phyloP scores from a whole-genome alignment of 2,329 filamentous ascomycete genomes.

The Colletotrichum lentis region DNA sequence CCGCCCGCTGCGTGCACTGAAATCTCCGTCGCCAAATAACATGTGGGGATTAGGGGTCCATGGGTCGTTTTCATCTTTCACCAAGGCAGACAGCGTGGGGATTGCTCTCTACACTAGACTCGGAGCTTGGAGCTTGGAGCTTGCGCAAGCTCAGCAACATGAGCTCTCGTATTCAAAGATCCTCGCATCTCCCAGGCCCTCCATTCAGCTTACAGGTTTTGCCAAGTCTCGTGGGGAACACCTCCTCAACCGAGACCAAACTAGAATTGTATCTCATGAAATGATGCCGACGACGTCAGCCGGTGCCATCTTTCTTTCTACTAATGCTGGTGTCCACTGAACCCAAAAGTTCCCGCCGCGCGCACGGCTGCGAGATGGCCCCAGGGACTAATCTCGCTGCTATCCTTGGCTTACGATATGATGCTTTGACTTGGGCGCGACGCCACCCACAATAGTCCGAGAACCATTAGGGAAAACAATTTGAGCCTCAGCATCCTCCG shows the following conservation, averaged over 20 bases:
- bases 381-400: background rate
- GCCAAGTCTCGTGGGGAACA: background rate
- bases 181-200: background rate
- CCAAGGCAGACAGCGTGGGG: no score
- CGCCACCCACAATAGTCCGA: conserved; percentile 7
- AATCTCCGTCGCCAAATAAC: conserved; percentile 15
- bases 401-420: background rate
- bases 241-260: background rate
- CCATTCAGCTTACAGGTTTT: background rate
- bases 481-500: conserved; percentile 6
- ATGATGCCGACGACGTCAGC: background rate
- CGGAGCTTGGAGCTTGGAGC: background rate
- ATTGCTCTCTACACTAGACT: no score
- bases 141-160: background rate
- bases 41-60: conserved; percentile 16
- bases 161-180: background rate
- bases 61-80: background rate
- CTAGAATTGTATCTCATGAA: background rate
- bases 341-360: background rate
- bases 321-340: background rate
- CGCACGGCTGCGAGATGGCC: background rate
- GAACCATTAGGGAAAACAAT: conserved; percentile 16
- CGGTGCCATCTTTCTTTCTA: background rate
- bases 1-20: conserved; percentile 1
- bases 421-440: conserved; percentile 4